phyloP scores from a whole-genome alignment of 208 protist genomes.

The Ichthyophonus hoferi region DNA sequence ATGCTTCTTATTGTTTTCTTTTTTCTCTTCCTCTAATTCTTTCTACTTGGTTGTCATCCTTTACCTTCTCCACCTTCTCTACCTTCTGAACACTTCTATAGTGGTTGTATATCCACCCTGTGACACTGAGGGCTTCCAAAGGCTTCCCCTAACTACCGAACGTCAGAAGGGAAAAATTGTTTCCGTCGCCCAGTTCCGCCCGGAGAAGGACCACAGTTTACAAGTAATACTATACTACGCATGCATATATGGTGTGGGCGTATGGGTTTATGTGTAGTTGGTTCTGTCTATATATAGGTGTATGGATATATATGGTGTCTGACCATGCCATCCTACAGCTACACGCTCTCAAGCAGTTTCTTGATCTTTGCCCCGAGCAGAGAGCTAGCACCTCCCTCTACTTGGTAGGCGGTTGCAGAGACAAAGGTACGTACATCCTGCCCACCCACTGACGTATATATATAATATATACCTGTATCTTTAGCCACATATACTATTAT shows the following conservation, averaged over 20 bases:
- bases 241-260: neutral
- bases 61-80: too few species aligned
- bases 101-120: slow-evolving; percentile 82
- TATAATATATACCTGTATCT: too few species aligned
- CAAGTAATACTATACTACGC: too few species aligned
- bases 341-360: neutral
- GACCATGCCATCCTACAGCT: neutral
- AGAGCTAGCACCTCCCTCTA: neutral
- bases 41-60: too few species aligned
- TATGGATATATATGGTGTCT: neutral
- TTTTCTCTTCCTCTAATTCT: too few species aligned
- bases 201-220: slow-evolving; percentile 93
- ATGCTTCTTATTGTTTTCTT: too few species aligned
- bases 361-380: slow-evolving; percentile 1
- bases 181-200: slow-evolving; percentile 89
- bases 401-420: slow-evolving; percentile 17
- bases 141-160: slow-evolving; percentile 4
- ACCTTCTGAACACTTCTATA: neutral
- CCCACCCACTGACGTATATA: too few species aligned
- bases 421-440: neutral
- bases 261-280: neutral
- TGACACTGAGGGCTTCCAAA: slow-evolving; percentile 42
- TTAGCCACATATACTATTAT: too few species aligned
- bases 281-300: neutral
- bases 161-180: slow-evolving; percentile 62